Evolutionary conservation across 2,329 filamentous ascomycete species (phyloP), one percentile per base, ranked within the genome.

Genomic region (Fusarium brevicatenulatum): DNA sequence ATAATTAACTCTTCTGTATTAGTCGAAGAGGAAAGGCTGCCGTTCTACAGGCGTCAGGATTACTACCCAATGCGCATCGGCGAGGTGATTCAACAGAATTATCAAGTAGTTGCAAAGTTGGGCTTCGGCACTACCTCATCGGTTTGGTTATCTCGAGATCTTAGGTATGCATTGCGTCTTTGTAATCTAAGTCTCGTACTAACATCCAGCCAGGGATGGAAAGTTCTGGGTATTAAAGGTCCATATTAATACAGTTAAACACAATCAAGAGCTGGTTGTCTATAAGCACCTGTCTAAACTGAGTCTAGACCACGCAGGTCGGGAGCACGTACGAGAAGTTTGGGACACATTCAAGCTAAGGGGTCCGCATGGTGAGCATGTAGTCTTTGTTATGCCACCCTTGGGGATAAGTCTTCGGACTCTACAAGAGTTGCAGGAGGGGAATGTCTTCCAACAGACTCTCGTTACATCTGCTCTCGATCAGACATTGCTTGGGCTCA

Each of bases 81-180:
- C 10, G 64, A 83, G 18, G 50, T 81, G 0, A 71, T 84, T 62
- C 36, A 78, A 4, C 55, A 60, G 8, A 78, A 76, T 23, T 85
- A 84, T 66, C 76, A 81, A 49, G 74, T 83, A 40, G 76, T 85
- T 16, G 80, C 79, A 43, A 86, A 86, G 67, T 78, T 86, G 72
- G 44, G 44, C 9, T 30, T 11, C 19, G 44, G 44, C 6, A 47
- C 44, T 0, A 30, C 1, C 21, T 47, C 44, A 47, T 30, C 19
- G 2, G 25, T 30, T 16, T 47, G 25, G 44, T 5, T 47, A 15
- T 47, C 44, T 47, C 44, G 25, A 47, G 44, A 30, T 21, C 44
- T 47, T 5, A 30, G 44, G 44, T 44, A 44, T 5, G 43, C 11
- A 13, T 11, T 4, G 4, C 11, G 7, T 44, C 15, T 6, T 11